Percentiles rank a stretch among this genome's conserved stretches.
Evolutionary conservation across 2,329 filamentous ascomycete genomes (phyloP).

Genomic region (Epichloe coenophiala): DNA sequence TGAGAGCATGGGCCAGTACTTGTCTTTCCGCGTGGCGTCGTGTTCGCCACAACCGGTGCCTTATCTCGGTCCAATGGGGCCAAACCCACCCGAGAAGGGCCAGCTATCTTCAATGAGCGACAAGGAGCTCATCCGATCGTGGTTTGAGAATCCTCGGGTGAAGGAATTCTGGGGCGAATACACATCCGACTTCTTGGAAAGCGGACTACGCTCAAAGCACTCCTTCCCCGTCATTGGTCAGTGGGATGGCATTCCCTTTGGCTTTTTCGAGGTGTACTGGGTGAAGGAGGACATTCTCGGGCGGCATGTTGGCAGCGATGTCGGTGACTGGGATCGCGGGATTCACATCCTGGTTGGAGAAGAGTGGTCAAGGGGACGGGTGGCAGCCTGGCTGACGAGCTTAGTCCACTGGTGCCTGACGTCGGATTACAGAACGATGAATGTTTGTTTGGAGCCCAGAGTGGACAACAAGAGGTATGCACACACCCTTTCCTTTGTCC

Average conservation of each 20-base stretch:
- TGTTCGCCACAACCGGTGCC: constrained; percentile 49
- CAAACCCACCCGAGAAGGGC: constrained; percentile 23
- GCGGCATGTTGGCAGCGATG: constrained; percentile 48
- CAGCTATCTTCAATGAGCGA: constrained; percentile 37
- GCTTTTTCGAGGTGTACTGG: constrained; percentile 98
- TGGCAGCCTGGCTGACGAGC: constrained; percentile 70
- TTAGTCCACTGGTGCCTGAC: constrained; percentile 78
- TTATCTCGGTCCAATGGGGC: constrained; percentile 45
- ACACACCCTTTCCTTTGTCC: neutral
- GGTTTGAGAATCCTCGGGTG: constrained; percentile 82
- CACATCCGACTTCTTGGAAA: constrained; percentile 51
- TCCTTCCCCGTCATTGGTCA: constrained; percentile 84
- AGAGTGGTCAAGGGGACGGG: constrained; percentile 76
- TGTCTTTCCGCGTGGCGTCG: constrained; percentile 79
- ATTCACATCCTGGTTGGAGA: constrained; percentile 84
- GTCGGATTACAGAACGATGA: constrained; percentile 68
- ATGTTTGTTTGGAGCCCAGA: constrained; percentile 74
- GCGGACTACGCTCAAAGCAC: constrained; percentile 52
- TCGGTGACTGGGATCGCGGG: constrained; percentile 74
- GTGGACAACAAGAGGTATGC: constrained; percentile 79
- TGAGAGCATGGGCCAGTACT: constrained; percentile 66
- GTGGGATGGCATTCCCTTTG: constrained; percentile 92
- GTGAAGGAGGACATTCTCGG: constrained; percentile 82
- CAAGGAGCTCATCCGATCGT: constrained; percentile 55
- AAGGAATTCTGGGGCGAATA: constrained; percentile 70